Base-by-base conservation (phyloP, 140 eudicot species). In the Cichorium intybus region DNA sequence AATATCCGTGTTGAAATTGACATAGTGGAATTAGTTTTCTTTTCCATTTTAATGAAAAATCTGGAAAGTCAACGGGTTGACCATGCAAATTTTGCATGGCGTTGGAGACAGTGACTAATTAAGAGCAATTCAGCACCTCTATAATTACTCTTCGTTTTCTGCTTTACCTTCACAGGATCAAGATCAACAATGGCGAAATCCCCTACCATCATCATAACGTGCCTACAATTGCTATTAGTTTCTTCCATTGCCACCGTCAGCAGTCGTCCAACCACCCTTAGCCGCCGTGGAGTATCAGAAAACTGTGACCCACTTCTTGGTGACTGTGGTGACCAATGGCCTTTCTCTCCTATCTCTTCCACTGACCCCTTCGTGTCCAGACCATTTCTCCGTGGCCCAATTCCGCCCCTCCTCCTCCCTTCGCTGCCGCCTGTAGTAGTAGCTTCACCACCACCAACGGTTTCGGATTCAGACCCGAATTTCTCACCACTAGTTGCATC, bases 291-390 rank as follows among this genome's bases (percentile, higher is more conserved):
- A 16, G 12, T 50, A 15, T n/a, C 62, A 4, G 37, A 73, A 31
- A 39, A 37, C 11, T 79, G 89, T 43, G 74, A 58, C 55, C 89
- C 80, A 2, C 33, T 79, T 3, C 72, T 75, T 1, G 78, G 70
- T 39, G 55, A 37, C 24, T 83, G 89, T 15, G n/a, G 3, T 33
- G 66, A 82, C 21, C 77, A 82, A 75, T 82, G 85, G 85, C 82
- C 88, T 24, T 82, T 75, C 43, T 20, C 81, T 22, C 79, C 75
- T 15, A 16, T 39, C 51, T 20, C 56, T 34, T 17, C 60, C 64
- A 69, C 12, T 28, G n/a, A 28, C 41, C 77, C 62, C 14, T 63
- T 20, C 20, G 43, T 9, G 4, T 35, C 78, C 11, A 47, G 61
- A 64, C 54, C 73, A 12, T 65, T 66, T 10, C 20, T 57, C 54